Evolutionary conservation across 129 eudicot species (phyloP).

Genomic region (Helianthus annuus): HanXRQr2.0-SUNRISE NC_035438.2:127777265-127777764

Average conservation of each 20-base stretch:
- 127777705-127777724: neutral
- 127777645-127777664: constrained; percentile 6
- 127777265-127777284: constrained; percentile 78
- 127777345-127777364: constrained; percentile 80
- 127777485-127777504: constrained; percentile 78
- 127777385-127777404: constrained; percentile 81
- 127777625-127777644: neutral
- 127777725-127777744: neutral
- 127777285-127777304: constrained; percentile 61
- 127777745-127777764: neutral
- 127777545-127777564: constrained; percentile 90
- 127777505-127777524: constrained; percentile 18
- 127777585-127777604: neutral
- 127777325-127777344: constrained; percentile 91
- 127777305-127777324: constrained; percentile 77
- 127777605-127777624: neutral
- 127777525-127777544: constrained; percentile 54
- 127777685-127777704: neutral
- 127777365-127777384: constrained; percentile 85
- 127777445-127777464: constrained; percentile 86
- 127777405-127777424: constrained; percentile 85
- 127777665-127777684: constrained; percentile 3
- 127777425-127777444: constrained; percentile 94
- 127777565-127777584: constrained; percentile 28
- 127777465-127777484: constrained; percentile 77